A percentile compares a stretch with the other conserved stretches of the same genome.
phyloP scores from a whole-genome alignment of 805 yeast species.

The Saturnispora hagleri region DNA sequence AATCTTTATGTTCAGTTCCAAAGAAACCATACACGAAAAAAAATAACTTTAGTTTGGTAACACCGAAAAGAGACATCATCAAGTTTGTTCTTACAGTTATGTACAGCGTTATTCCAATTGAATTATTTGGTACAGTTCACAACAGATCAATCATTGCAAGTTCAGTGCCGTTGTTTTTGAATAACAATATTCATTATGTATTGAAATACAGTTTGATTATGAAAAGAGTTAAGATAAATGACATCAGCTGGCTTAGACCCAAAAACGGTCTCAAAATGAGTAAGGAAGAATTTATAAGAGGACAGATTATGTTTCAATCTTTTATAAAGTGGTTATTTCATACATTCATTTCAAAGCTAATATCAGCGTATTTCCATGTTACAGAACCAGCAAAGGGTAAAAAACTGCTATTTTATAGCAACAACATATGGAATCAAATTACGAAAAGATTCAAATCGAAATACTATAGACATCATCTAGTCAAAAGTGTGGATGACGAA shows the following conservation, averaged over 20 bases:
- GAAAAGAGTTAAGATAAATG: constrained; percentile 31
- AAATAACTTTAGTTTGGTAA: constrained; percentile 27
- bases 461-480: constrained; percentile 35
- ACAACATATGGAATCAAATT: constrained; percentile 44
- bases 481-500: constrained; percentile 9
- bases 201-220: constrained; percentile 28
- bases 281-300: constrained; percentile 34
- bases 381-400: constrained; percentile 42
- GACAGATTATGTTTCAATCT: constrained; percentile 28
- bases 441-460: constrained; percentile 33
- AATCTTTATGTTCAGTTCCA: constrained; percentile 22
- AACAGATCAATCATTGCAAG: constrained; percentile 38
- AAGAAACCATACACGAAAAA: constrained; percentile 6
- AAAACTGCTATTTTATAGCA: constrained; percentile 43
- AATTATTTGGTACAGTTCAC: constrained; percentile 40
- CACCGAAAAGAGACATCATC: constrained; percentile 29
- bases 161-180: constrained; percentile 31
- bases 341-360: constrained; percentile 35
- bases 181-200: constrained; percentile 29
- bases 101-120: constrained; percentile 41
- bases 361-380: constrained; percentile 54
- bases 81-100: constrained; percentile 35
- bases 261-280: constrained; percentile 21
- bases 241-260: constrained; percentile 49
- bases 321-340: constrained; percentile 55